Evolutionary conservation across 139 green algal species (phyloP).

Genomic region (Chlamydomonas schloesseri): DNA sequence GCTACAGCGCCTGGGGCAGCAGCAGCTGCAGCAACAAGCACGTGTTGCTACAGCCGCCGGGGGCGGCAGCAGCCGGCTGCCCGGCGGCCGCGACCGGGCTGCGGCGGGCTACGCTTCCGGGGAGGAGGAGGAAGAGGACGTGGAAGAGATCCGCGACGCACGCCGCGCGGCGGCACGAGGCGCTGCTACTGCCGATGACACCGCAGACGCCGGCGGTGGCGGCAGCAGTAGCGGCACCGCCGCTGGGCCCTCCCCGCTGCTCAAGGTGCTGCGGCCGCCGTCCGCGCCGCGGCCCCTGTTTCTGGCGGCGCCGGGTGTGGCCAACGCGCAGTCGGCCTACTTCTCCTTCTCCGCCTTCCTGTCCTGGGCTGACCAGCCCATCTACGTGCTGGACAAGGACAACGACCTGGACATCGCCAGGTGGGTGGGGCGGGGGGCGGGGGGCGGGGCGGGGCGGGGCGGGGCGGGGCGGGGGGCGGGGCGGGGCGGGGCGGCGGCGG

Average conservation of each 20-base stretch:
- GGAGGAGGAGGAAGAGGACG: neutral
- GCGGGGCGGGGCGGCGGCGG: no score
- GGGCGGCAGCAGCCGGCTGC: no score
- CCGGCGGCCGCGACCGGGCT: no score
- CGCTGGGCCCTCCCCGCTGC: slow-evolving; percentile 1
- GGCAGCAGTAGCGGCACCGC: neutral
- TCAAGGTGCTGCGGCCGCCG: slow-evolving; percentile 72
- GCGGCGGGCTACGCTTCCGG: neutral
- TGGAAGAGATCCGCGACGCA: neutral
- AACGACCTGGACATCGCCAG: slow-evolving; percentile 84
- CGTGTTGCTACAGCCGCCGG: neutral
- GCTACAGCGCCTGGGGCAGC: neutral
- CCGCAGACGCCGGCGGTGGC: slow-evolving; percentile 46
- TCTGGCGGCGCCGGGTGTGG: slow-evolving; percentile 89
- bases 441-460: no score
- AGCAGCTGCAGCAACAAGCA: neutral
- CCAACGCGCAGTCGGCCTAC: slow-evolving; percentile 87
- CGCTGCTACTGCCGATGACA: no score
- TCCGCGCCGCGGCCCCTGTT: slow-evolving; percentile 78
- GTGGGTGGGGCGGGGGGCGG: neutral
- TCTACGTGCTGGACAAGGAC: slow-evolving; percentile 94
- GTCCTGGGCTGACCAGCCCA: slow-evolving; percentile 80
- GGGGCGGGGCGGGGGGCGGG: no score
- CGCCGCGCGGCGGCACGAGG: neutral
- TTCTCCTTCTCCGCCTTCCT: slow-evolving; percentile 74